Evolutionary conservation across 441 rosid species (phyloP).

Genomic region (Sinapis alba): DNA sequence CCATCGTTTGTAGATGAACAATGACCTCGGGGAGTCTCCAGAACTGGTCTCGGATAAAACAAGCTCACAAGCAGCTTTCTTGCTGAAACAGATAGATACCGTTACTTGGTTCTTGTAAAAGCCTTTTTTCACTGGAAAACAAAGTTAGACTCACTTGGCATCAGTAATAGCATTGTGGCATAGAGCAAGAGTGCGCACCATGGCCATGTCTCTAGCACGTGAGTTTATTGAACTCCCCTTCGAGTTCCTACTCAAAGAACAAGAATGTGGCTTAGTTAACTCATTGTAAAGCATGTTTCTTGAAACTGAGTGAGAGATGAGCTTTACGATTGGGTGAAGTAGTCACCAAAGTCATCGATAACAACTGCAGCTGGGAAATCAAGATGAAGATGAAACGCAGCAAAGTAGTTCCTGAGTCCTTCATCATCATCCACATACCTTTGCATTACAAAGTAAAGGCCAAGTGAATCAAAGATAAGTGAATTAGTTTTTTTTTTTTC

Average conservation of each 20-base stretch:
- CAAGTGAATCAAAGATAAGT: neutral
- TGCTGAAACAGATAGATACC: conserved; percentile 40
- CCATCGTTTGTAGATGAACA: conserved; percentile 86
- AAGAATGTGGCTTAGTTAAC: neutral
- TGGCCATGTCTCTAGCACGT: conserved; percentile 84
- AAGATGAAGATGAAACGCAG: conserved; percentile 80
- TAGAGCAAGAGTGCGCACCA: conserved; percentile 75
- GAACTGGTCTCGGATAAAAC: conserved; percentile 70
- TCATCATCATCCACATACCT: conserved; percentile 86
- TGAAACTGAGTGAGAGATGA: neutral
- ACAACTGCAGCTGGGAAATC: conserved; percentile 55
- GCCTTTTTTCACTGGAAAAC: neutral
- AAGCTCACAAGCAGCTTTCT: conserved; percentile 55
- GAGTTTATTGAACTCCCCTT: conserved; percentile 64
- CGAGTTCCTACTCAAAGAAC: conserved; percentile 46
- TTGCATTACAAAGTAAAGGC: neutral
- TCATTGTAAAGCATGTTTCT: neutral
- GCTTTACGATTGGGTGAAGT: conserved; percentile 62
- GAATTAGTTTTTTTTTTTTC: neutral
- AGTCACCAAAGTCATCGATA: conserved; percentile 81
- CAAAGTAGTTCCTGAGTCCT: conserved; percentile 75
- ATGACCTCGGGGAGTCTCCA: conserved; percentile 70
- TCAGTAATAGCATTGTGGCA: conserved; percentile 66
- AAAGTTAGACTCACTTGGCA: conserved; percentile 57
- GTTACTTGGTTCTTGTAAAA: neutral